Evolutionary conservation across 2,329 filamentous ascomycete genomes (phyloP), one percentile per base, ranked within the genome.

Genomic region (Penicillium sp.): DNA sequence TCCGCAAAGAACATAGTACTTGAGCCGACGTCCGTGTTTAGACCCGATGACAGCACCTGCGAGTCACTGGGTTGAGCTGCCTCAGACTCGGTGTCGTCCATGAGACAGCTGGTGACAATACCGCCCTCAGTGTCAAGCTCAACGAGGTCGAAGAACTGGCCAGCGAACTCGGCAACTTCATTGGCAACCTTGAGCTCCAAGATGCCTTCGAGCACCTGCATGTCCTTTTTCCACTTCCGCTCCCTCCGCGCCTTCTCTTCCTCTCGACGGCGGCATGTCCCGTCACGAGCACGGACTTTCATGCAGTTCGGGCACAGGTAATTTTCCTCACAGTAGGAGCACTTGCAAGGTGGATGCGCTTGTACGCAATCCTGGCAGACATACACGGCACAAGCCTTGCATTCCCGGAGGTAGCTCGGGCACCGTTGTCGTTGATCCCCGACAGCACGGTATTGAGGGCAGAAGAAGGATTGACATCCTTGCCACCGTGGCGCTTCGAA

Each of bases 391-490:
- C 81, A 83, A 40, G 73, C 75, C 13, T 75, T 76, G 67, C 81
- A 83, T 73, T 83, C 78, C 28, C 75, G 75, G 13, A 82, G 73
- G 33, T 76, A 67, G 56, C 78, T 80, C 13, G 75, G 69, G 65
- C 81, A 83, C 33, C 79, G 74, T 61, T 79, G 76, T 6, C 81
- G 79, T 59, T 81, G 79, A 62, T 83, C 81, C 12, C 80, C 79
- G 13, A 79, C 67, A 5, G 76, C 70, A 42, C 80, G 77, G 56
- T 75, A 78, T 38, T 76, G 74, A 0, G 80, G 79, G 60, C 81
- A 83, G 66, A 82, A 81, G 63, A 82, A 80, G 9, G 81, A 80
- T 59, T 80, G 79, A 63, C 81, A 83, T 19, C 81, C 81, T 69
- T 78, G 76, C 81, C 81, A 82, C 59, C 70, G 76, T 8, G 74